phyloP scores from a whole-genome alignment of 805 yeast species.

The Hanseniaspora vineae region DNA sequence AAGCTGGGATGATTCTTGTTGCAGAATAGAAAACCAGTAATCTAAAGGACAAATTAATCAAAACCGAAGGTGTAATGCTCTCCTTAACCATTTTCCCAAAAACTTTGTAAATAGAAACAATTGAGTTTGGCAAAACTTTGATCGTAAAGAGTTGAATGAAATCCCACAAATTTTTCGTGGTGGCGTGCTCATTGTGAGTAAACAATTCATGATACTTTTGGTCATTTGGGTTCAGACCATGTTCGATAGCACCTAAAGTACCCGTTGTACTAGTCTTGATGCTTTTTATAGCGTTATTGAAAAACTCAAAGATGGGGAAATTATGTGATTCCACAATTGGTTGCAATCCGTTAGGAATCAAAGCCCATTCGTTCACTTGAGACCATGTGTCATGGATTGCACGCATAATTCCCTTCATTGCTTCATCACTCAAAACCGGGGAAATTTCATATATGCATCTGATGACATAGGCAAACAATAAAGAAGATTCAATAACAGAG shows the following conservation, averaged over 20 bases:
- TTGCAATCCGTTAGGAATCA: background rate
- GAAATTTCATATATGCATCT: constrained; percentile 87
- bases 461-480: constrained; percentile 81
- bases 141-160: constrained; percentile 1
- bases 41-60: constrained; percentile 73
- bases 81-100: constrained; percentile 35
- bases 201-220: background rate
- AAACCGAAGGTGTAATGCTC: constrained; percentile 68
- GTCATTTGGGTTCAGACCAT: background rate
- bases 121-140: constrained; percentile 4
- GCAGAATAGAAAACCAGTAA: constrained; percentile 83
- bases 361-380: constrained; percentile 6
- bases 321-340: background rate
- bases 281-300: background rate
- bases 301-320: background rate
- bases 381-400: constrained; percentile 26
- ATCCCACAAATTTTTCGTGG: constrained; percentile 3
- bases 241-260: background rate
- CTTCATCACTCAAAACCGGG: constrained; percentile 63
- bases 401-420: constrained; percentile 30
- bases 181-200: background rate
- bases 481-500: constrained; percentile 78
- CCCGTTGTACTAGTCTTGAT: background rate
- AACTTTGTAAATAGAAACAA: constrained; percentile 4
- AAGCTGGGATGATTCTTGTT: constrained; percentile 80